Evolutionary conservation across 1,284 basidiomycete genomes (phyloP).

Genomic region (Ceratobasidium sp.): DNA sequence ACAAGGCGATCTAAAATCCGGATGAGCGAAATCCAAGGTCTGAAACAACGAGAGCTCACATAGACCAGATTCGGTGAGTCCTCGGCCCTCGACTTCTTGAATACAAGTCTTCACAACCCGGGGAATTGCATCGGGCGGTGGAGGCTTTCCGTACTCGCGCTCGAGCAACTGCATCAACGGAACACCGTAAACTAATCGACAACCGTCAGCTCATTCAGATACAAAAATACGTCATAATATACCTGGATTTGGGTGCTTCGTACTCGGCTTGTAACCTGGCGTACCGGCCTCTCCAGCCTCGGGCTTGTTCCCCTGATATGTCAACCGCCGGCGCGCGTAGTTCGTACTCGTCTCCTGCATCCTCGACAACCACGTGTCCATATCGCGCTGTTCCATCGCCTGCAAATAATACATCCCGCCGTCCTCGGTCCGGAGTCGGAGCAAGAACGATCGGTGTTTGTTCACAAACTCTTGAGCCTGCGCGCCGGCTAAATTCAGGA

Average conservation of each 20-base stretch:
- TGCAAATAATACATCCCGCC: slow-evolving; percentile 86
- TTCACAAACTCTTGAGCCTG: slow-evolving; percentile 78
- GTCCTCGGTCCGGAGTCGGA: slow-evolving; percentile 86
- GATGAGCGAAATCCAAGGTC: neutral
- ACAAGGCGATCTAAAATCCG: slow-evolving; percentile 77
- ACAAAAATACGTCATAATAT: slow-evolving; percentile 53
- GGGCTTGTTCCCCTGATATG: slow-evolving; percentile 77
- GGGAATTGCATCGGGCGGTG: slow-evolving; percentile 72
- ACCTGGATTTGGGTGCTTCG: slow-evolving; percentile 74
- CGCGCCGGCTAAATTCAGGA: slow-evolving; percentile 79
- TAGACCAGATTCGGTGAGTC: slow-evolving; percentile 83
- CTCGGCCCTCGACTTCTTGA: slow-evolving; percentile 77
- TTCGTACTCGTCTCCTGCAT: slow-evolving; percentile 77
- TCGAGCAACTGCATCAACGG: slow-evolving; percentile 76
- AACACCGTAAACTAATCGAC: slow-evolving; percentile 77
- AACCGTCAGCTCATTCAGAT: slow-evolving; percentile 19
- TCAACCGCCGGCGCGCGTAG: slow-evolving; percentile 82
- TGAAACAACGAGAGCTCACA: slow-evolving; percentile 67
- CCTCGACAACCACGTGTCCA: slow-evolving; percentile 80
- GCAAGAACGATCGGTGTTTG: slow-evolving; percentile 82
- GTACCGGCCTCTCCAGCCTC: slow-evolving; percentile 69
- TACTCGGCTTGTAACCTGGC: slow-evolving; percentile 29
- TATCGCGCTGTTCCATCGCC: slow-evolving; percentile 74
- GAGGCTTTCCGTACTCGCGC: slow-evolving; percentile 69
- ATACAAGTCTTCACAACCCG: slow-evolving; percentile 75